Base-by-base conservation (phyloP, 352 stramenopile genomes). In the Pythium grandisporangium region DNA sequence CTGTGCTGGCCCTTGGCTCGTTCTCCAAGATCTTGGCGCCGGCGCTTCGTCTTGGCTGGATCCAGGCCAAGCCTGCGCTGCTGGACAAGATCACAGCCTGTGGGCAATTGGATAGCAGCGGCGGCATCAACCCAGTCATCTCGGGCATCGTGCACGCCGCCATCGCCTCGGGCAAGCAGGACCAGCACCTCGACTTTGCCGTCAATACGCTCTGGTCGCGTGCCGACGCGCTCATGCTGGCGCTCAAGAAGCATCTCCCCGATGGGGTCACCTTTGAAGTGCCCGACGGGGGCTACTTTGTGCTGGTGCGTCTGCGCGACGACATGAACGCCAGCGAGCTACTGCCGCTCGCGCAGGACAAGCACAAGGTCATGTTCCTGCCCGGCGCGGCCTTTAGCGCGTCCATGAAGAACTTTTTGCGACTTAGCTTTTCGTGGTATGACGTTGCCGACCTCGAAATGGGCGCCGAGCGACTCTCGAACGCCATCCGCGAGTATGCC, bases 1-100 rank as follows among this genome's bases (percentile, higher is more conserved):
- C 73, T 11, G 73, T 93, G 39, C 57, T 97, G 22, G 87, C 88
- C 35, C 70, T 98, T 12, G 89, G 84, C 33, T 96, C 80, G 45
- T 98, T 98, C 61, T 97, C 90, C 45, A 98, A 98, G 79, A 97
- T 98, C 43, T 73, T 96, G 24, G 81, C 83, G 22, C 93, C 90
- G 26, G 89, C 87, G 21, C 66, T 98, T 8, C 81, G 93, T 46
- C 70, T 95, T 22, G 93, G 93, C 13, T 97, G 67, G 75, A 83
- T 92, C 48, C 75, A 88, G 49, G 78, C 48, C 45, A 84, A 77
- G 32, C 55, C 63, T 24, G 83, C 74, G 60, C 56, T 88, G 11
- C 58, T 92, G 20, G 66, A 77, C 46, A 68, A 74, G 45, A 75
- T 97, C 36, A 61, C 65, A 36, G 65, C 70, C 30, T 84, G 82